These are phyloP conservation scores for Colletotrichum orchidophilum DNA, from an alignment of 2,329 filamentous ascomycete genomes.

Conservation along the genomic window DNA sequence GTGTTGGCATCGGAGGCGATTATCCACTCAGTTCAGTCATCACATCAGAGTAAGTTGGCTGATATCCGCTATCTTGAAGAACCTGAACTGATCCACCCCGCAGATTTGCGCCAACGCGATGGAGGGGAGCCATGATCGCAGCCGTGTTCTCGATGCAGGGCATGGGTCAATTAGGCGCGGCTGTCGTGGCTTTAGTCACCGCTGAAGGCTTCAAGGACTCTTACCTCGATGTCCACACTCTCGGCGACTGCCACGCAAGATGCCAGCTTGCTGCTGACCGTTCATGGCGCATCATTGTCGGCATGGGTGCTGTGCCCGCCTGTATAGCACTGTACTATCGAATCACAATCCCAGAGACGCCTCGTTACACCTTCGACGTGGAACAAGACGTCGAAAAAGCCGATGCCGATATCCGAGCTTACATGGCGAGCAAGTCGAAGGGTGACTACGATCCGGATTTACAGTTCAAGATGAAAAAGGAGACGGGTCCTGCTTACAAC, in stretches of 20 bases:
- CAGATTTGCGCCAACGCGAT: conserved; percentile 81
- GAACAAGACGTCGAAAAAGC: conserved; percentile 79
- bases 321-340: conserved; percentile 86
- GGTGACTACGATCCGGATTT: conserved; percentile 58
- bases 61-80: conserved; percentile 30
- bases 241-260: conserved; percentile 64
- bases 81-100: neutral
- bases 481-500: conserved; percentile 62
- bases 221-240: conserved; percentile 45
- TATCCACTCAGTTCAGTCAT: conserved; percentile 85
- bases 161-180: conserved; percentile 78
- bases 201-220: conserved; percentile 69
- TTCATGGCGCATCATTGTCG: conserved; percentile 84
- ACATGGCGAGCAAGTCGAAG: conserved; percentile 58
- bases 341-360: conserved; percentile 86
- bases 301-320: conserved; percentile 80
- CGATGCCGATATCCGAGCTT: conserved; percentile 74
- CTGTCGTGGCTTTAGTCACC: conserved; percentile 75
- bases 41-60: conserved; percentile 70
- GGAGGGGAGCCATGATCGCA: conserved; percentile 85
- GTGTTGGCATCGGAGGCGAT: conserved; percentile 82
- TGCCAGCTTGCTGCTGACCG: conserved; percentile 80
- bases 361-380: conserved; percentile 85
- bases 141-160: conserved; percentile 88
- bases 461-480: conserved; percentile 62